Base-by-base conservation (phyloP, 495 filamentous ascomycete genomes). In the Melanomma pulvis-pyrius region DNA sequence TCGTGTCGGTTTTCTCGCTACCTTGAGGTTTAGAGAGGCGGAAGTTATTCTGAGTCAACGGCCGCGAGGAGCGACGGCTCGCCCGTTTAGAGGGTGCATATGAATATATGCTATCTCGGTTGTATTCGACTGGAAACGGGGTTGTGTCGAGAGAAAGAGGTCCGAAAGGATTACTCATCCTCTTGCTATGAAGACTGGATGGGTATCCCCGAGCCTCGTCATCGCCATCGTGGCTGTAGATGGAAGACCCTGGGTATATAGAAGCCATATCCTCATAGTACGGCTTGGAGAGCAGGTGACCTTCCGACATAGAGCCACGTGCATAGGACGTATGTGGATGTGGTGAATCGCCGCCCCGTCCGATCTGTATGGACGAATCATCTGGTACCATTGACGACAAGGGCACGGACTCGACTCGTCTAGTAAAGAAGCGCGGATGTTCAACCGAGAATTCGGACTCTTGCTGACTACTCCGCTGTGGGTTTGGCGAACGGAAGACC, bases 181-280 rank as follows among this genome's bases (percentile, higher is more conserved):
- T 32, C 36, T 49, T 30, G 32, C 21, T 62, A 22, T 32, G 36
- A 11, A 63, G 36, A 36, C 69, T 63, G 0, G 52, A 52, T 34
- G 61, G 51, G 41, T 70, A 57, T 9, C 30, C 21, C 8, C 58
- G 47, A 39, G 15, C 25, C 34, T 52, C 30, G n/a, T 53, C 62
- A 32, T 68, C 62, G 12, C 48, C 47, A 13, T 68, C 67, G 15
- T 46, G 48, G 13, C 36, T 47, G 48, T 69, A 65, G 34, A 65
- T 26, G 12, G 67, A 67, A 15, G 71, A 70, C 1, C 54, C 55
- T 13, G 48, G 52, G 36, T 69, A 72, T 5, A 72, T 19, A 1
- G 71, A 74, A 4, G 30, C 24, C 1, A 47, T 59, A 28, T 54
- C 61, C 29, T 73, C 69, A 44, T 70, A 65, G 25, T 67, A 68